These are phyloP conservation scores for Coriolopsis trogii DNA, from an alignment of 1,284 basidiomycete species.

Conservation along the genomic window DNA sequence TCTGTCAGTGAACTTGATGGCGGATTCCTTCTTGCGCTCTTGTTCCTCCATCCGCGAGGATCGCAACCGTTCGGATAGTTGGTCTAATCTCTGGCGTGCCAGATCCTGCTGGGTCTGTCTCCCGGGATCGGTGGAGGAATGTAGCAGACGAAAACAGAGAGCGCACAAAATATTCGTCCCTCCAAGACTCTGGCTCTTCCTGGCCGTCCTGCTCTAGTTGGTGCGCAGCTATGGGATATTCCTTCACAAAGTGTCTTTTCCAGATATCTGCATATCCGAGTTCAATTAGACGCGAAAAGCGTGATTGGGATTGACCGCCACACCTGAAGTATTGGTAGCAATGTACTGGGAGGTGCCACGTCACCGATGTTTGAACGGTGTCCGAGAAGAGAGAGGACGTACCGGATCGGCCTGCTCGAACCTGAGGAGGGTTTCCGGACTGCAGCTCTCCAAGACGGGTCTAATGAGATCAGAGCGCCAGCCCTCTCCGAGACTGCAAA, in stretches of 20 bases:
- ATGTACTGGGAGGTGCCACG: constrained; percentile 48
- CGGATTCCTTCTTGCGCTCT: constrained; percentile 70
- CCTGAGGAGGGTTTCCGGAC: constrained; percentile 64
- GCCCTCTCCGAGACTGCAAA: constrained; percentile 41
- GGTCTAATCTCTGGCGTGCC: constrained; percentile 49
- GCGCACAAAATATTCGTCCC: constrained; percentile 67
- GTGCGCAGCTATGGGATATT: constrained; percentile 55
- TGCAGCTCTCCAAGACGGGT: constrained; percentile 73
- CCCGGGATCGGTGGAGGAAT: background rate
- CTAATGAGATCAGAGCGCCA: constrained; percentile 63
- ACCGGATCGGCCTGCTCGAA: constrained; percentile 73
- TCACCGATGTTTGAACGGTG: constrained; percentile 2
- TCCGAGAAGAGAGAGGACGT: constrained; percentile 32
- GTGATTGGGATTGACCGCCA: constrained; percentile 17
- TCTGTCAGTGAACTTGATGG: constrained; percentile 71
- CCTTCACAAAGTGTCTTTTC: constrained; percentile 62
- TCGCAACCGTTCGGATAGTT: constrained; percentile 59
- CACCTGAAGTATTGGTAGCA: constrained; percentile 60
- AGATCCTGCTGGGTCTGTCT: constrained; percentile 2
- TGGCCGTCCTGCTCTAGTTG: constrained; percentile 41
- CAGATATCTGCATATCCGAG: constrained; percentile 59
- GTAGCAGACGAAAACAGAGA: background rate
- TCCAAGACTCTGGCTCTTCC: constrained; percentile 64
- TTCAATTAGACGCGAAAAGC: constrained; percentile 9
- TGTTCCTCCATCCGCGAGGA: constrained; percentile 66